Conservation (phyloP, 75 land plant genomes). For the Pseudotsuga menziesii region DNA sequence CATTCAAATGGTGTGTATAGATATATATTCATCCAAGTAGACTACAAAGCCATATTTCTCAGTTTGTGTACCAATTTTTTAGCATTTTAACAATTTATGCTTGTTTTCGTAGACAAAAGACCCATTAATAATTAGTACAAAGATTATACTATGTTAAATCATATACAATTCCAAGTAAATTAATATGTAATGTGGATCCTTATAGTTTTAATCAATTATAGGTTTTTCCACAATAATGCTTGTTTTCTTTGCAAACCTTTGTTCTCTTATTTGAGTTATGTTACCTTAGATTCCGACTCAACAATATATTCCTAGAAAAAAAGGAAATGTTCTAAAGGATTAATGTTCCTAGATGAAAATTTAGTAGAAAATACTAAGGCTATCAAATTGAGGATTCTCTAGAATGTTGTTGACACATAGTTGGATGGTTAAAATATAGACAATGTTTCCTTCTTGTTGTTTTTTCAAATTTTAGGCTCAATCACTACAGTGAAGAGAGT, state of each 20-base stretch:
- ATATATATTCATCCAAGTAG: neutral
- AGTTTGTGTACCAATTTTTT: constrained; percentile 46
- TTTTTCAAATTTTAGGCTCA: too few species aligned
- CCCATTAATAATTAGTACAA: neutral
- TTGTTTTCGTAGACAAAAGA: constrained; percentile 28
- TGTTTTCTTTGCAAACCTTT: constrained; percentile 40
- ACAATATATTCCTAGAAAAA: constrained; percentile 62
- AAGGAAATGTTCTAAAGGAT: neutral
- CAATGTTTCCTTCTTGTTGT: too few species aligned
- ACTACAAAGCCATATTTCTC: neutral
- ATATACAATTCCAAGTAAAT: neutral
- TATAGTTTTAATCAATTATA: neutral
- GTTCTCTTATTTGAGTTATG: constrained; percentile 69
- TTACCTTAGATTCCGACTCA: constrained; percentile 75
- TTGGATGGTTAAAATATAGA: neutral
- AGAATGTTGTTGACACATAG: neutral
- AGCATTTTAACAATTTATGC: constrained; percentile 42
- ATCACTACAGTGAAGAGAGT: too few species aligned
- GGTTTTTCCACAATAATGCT: constrained; percentile 7
- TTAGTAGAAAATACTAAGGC: too few species aligned
- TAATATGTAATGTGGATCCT: neutral
- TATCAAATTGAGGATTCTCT: neutral
- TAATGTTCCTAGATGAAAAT: neutral
- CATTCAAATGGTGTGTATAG: neutral
- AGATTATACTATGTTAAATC: neutral